phyloP scores from a whole-genome alignment of 1,284 basidiomycete genomes.

The Ceratobasidium sp. region DNA sequence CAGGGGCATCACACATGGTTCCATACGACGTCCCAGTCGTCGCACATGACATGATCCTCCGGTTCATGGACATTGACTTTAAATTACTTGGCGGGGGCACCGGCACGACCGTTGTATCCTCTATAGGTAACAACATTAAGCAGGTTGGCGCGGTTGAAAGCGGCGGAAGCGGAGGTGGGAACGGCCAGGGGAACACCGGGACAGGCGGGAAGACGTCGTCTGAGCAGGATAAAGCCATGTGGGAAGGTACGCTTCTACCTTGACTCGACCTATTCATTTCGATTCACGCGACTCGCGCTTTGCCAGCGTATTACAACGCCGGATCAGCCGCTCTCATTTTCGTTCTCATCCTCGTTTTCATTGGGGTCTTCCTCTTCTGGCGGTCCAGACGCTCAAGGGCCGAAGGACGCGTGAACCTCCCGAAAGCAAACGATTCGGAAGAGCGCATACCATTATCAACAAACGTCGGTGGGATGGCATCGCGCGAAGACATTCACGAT shows the following conservation, averaged over 20 bases:
- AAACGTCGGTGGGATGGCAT: slow-evolving; percentile 44
- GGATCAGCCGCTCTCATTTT: slow-evolving; percentile 88
- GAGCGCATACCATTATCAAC: slow-evolving; percentile 60
- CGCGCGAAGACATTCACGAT: slow-evolving; percentile 45
- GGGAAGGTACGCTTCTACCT: slow-evolving; percentile 74
- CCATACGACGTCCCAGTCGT: slow-evolving; percentile 91
- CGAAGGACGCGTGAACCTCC: slow-evolving; percentile 27
- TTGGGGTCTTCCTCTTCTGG: slow-evolving; percentile 82
- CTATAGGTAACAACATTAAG: slow-evolving; percentile 76
- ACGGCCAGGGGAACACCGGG: slow-evolving; percentile 57
- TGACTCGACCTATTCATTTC: slow-evolving; percentile 23
- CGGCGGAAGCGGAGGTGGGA: slow-evolving; percentile 61
- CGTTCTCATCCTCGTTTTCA: slow-evolving; percentile 75
- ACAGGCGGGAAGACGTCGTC: slow-evolving; percentile 60
- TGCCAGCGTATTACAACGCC: slow-evolving; percentile 88
- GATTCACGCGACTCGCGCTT: slow-evolving; percentile 6
- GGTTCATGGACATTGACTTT: slow-evolving; percentile 93
- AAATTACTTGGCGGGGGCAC: slow-evolving; percentile 81
- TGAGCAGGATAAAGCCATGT: slow-evolving; percentile 82
- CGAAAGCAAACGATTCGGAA: slow-evolving; percentile 53
- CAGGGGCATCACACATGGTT: slow-evolving; percentile 94
- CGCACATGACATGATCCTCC: slow-evolving; percentile 97
- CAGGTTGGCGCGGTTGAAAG: slow-evolving; percentile 57
- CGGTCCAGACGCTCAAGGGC: slow-evolving; percentile 66
- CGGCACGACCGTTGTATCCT: slow-evolving; percentile 75